phyloP scores from a whole-genome alignment of 73 alveolate genomes.

The Blepharisma japonicum region DNA sequence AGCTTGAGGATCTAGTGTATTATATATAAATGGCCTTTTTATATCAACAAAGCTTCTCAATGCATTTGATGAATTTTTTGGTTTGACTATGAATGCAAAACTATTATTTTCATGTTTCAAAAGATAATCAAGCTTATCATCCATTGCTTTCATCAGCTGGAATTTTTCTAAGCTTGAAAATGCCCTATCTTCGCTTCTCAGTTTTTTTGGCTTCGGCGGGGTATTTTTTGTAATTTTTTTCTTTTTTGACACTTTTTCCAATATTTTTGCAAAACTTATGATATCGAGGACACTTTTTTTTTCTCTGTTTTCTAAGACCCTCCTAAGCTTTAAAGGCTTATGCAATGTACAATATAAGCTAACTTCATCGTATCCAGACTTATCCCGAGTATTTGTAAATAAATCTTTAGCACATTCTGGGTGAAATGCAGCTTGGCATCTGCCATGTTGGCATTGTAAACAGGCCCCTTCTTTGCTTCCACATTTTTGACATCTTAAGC shows the following conservation, averaged over 20 bases:
- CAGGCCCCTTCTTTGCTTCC: conserved; percentile 60
- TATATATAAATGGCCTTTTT: neutral
- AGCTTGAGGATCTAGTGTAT: neutral
- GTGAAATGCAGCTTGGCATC: conserved; percentile 27
- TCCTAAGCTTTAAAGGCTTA: conserved; percentile 11
- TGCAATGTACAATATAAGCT: conserved; percentile 5
- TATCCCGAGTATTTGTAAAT: conserved; percentile 25
- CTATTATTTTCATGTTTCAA: neutral
- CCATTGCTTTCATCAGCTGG: neutral
- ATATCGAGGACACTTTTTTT: neutral
- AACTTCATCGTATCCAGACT: conserved; percentile 23
- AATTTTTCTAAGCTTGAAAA: neutral
- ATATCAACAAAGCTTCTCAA: neutral
- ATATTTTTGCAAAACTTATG: neutral
- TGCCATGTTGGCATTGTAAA: conserved; percentile 45
- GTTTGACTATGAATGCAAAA: neutral
- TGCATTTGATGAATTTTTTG: neutral
- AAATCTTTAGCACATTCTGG: conserved; percentile 24
- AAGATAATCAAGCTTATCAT: neutral
- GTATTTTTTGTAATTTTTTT: neutral
- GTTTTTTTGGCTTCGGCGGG: neutral
- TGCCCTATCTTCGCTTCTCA: neutral
- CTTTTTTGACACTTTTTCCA: conserved; percentile 9
- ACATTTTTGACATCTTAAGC: conserved; percentile 43
- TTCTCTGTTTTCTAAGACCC: conserved; percentile 13